phyloP scores from a whole-genome alignment of 208 protist species.

The Angomonas deanei region DNA sequence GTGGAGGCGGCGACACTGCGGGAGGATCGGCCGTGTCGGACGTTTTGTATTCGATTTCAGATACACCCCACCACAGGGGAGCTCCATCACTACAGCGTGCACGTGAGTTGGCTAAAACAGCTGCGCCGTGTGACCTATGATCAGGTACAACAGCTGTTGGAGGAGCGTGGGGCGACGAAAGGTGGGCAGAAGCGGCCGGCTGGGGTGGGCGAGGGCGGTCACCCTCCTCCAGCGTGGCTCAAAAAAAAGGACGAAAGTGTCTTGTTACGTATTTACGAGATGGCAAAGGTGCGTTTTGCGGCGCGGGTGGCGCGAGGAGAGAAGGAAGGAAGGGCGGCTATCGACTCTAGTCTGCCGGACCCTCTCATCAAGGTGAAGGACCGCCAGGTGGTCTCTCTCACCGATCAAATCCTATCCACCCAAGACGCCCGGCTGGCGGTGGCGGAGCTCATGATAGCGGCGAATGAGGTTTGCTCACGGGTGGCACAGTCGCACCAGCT shows the following conservation, averaged over 20 bases:
- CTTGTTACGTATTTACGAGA: constrained; percentile 53
- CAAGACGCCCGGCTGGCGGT: constrained; percentile 76
- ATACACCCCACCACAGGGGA: constrained; percentile 65
- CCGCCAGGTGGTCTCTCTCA: constrained; percentile 52
- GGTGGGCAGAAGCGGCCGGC: not conserved
- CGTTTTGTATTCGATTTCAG: constrained; percentile 81
- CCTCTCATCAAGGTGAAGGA: constrained; percentile 63
- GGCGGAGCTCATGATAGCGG: constrained; percentile 89
- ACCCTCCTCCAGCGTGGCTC: constrained; percentile 48
- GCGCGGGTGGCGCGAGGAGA: constrained; percentile 28
- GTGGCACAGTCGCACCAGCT: constrained; percentile 71
- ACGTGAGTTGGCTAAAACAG: constrained; percentile 65
- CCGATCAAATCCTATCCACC: constrained; percentile 74
- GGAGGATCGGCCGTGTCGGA: constrained; percentile 77
- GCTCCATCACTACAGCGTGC: constrained; percentile 64
- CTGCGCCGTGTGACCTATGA: constrained; percentile 88
- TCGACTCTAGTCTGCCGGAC: constrained; percentile 65
- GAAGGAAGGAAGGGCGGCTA: constrained; percentile 10
- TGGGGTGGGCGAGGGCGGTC: not conserved
- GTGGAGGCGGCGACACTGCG: constrained; percentile 82
- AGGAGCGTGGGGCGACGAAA: not conserved
- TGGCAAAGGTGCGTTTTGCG: constrained; percentile 33
- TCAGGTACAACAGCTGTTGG: constrained; percentile 59
- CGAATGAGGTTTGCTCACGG: constrained; percentile 88
- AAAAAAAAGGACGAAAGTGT: constrained; percentile 26